Evolutionary conservation across 192 early-diverging fungal genomes (phyloP).

Genomic region (Umbelopsis isabellina): DNA sequence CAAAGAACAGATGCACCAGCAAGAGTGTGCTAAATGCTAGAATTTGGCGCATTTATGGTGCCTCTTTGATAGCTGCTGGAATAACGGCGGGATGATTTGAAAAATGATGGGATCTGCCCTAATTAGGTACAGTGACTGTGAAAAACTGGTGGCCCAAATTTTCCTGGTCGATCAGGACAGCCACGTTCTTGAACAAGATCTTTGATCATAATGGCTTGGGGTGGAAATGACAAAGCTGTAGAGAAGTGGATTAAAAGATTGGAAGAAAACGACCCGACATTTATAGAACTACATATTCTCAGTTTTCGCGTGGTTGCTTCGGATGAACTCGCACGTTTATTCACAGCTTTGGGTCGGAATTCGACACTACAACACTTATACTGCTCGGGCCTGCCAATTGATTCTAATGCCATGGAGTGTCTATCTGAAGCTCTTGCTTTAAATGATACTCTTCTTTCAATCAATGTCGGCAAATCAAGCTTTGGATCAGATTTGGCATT

Average conservation of each 20-base stretch:
- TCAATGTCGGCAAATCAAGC: conserved; percentile 47
- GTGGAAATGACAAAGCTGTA: conserved; percentile 48
- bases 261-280: conserved; percentile 44
- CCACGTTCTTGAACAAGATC: neutral
- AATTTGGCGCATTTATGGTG: neutral
- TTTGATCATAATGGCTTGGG: conserved; percentile 53
- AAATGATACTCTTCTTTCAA: conserved; percentile 46
- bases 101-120: conserved; percentile 23
- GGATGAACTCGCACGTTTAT: conserved; percentile 46
- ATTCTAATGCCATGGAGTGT: conserved; percentile 34
- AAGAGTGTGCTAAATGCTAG: neutral
- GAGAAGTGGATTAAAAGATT: conserved; percentile 56
- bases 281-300: conserved; percentile 57
- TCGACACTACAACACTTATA: conserved; percentile 52
- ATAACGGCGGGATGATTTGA: too few species aligned
- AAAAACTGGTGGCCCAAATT: neutral
- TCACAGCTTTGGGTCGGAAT: conserved; percentile 46
- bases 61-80: neutral
- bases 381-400: conserved; percentile 53
- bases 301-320: conserved; percentile 50
- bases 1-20: neutral
- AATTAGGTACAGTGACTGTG: neutral
- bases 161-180: neutral
- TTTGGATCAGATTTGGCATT: conserved; percentile 38
- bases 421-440: conserved; percentile 40